Evolutionary conservation across 2,329 filamentous ascomycete species (phyloP).

Genomic region (Cercospora sp.): DNA sequence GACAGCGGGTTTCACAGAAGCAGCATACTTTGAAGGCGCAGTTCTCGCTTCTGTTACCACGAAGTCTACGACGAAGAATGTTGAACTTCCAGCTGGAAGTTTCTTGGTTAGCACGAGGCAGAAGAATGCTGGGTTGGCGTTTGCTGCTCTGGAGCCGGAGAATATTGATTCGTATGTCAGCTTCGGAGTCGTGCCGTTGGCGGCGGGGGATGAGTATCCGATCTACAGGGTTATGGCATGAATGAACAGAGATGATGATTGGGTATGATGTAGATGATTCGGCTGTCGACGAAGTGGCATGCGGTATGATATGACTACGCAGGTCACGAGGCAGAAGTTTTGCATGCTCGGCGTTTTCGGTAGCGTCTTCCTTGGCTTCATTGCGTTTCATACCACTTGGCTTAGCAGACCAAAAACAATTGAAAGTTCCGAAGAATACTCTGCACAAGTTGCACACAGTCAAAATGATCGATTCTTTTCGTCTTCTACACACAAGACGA

Average conservation of each 20-base stretch:
- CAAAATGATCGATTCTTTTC: not conserved
- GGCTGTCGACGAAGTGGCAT: too few species aligned
- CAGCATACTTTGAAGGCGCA: constrained; percentile 40
- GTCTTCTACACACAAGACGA: not conserved
- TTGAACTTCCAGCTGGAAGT: constrained; percentile 38
- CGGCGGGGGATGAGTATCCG: constrained; percentile 40
- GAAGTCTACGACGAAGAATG: constrained; percentile 29
- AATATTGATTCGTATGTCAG: constrained; percentile 42
- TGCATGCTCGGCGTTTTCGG: not conserved
- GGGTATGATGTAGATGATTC: too few species aligned
- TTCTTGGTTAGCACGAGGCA: constrained; percentile 40
- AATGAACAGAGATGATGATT: too few species aligned
- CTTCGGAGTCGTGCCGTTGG: constrained; percentile 41
- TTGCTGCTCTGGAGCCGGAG: constrained; percentile 42
- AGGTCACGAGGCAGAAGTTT: not conserved
- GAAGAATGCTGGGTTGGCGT: constrained; percentile 42
- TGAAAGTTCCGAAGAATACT: not conserved
- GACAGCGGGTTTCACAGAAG: constrained; percentile 30
- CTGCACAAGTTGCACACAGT: not conserved
- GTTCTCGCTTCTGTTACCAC: constrained; percentile 39
- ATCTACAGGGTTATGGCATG: constrained; percentile 34
- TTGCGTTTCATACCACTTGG: not conserved
- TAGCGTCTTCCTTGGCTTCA: not conserved
- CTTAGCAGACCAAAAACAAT: not conserved
- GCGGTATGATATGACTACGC: too few species aligned